Evolutionary conservation across 2,329 filamentous ascomycete species (phyloP), one percentile per base, ranked within the genome.

Genomic region (Podosphaera xanthii): DNA sequence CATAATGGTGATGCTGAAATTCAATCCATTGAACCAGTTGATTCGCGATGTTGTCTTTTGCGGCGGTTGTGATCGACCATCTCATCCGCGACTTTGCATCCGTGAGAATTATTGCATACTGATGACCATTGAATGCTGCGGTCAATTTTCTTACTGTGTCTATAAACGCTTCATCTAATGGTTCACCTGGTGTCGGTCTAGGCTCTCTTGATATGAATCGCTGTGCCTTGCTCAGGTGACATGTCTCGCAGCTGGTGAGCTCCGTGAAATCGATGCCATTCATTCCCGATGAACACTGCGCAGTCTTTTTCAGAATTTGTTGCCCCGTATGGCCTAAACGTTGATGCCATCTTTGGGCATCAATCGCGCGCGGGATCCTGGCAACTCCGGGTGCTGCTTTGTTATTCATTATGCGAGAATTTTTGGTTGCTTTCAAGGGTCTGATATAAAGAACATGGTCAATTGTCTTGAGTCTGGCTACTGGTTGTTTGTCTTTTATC

Each of bases 11-110:
- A 14, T 56, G 22, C 30, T 56, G 53, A 22, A 22, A 22, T 22
- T 22, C 22, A 22, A 22, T 22, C 22, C 22, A 22, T 22, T 22
- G 22, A 22, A 56, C 30, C 22, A 56, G 53, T 38, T 56, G 53
- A 9, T n/a, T 38, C 10, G 53, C 53, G 33, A 56, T 56, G n/a
- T 56, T 22, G n/a, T 56, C 53, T 30, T 56, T 56, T 56, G 53
- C 30, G 33, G 53, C 33, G 5, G 53, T 55, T 1, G 31, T 55
- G 12, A 55, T 55, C 1, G 33, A 4, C 52, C 52, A 55, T 12
- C 9, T 14, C 33, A 55, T 38, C 5, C 22, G 22, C 22, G 22
- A 22, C 22, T 22, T 22, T 22, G 22, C 22, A 22, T 22, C 22
- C 22, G 22, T 22, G 22, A 22, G 22, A 22, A 22, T 22, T 22